Percentiles rank a stretch among this genome's conserved stretches.
phyloP scores from a whole-genome alignment of 2,329 filamentous ascomycete genomes.

The Aureobasidium musti region DNA sequence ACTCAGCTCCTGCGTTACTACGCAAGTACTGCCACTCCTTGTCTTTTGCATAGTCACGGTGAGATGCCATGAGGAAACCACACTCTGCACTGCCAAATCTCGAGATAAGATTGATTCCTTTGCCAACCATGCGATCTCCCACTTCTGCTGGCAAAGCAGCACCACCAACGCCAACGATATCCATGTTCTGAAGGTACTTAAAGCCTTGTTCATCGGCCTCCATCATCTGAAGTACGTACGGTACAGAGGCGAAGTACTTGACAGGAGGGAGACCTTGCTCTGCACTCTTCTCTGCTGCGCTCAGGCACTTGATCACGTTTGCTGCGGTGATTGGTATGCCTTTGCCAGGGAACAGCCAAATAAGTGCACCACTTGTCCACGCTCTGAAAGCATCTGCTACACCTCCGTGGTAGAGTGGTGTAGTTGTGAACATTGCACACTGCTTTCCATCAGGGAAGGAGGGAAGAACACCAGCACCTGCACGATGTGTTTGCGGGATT shows the following conservation, averaged over 20 bases:
- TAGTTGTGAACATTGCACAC: constrained; percentile 63
- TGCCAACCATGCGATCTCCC: constrained; percentile 56
- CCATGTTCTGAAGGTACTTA: constrained; percentile 53
- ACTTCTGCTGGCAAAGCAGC: constrained; percentile 57
- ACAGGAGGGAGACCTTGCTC: constrained; percentile 42
- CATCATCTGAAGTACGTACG: constrained; percentile 60
- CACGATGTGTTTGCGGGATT: constrained; percentile 60
- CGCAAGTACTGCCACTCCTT: constrained; percentile 64
- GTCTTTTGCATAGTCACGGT: constrained; percentile 57
- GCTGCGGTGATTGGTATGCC: constrained; percentile 57
- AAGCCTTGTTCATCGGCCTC: constrained; percentile 49
- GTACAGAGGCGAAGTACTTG: constrained; percentile 64
- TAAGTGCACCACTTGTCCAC: constrained; percentile 61
- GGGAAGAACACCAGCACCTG: constrained; percentile 58
- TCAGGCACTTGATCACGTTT: constrained; percentile 56
- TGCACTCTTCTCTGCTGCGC: constrained; percentile 40
- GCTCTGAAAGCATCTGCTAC: constrained; percentile 63
- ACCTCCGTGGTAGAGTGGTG: constrained; percentile 66
- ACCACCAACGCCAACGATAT: constrained; percentile 65
- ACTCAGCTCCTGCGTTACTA: constrained; percentile 39
- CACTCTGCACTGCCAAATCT: constrained; percentile 68
- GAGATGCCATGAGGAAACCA: constrained; percentile 65
- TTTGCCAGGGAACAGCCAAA: constrained; percentile 64
- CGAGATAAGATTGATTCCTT: constrained; percentile 60
- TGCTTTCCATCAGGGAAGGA: constrained; percentile 43